Evolutionary conservation across 345 rosid species (phyloP).

Genomic region (Hirschfeldia incana): DNA sequence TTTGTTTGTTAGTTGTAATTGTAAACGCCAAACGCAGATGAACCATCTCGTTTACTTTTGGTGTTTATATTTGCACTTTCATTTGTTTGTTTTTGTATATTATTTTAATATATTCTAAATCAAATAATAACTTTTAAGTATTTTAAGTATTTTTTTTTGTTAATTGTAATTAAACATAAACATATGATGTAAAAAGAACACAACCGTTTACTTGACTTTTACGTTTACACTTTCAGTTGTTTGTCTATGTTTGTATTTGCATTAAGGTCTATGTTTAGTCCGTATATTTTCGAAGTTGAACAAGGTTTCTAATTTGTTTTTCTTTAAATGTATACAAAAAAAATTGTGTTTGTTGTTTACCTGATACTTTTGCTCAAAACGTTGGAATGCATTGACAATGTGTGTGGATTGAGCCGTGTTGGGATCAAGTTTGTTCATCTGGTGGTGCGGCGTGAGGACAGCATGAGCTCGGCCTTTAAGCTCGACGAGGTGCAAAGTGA

Average conservation of each 20-base stretch:
- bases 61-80: background rate
- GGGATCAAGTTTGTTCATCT: slow-evolving; percentile 40
- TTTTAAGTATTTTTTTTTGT: background rate
- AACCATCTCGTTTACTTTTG: background rate
- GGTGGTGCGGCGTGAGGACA: slow-evolving; percentile 38
- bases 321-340: background rate
- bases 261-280: background rate
- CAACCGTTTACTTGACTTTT: background rate
- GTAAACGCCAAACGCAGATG: background rate
- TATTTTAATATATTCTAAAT: too few species aligned
- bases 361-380: slow-evolving; percentile 41
- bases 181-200: background rate
- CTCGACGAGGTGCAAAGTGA: slow-evolving; percentile 35
- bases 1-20: background rate
- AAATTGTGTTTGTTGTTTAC: background rate
- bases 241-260: background rate
- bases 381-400: slow-evolving; percentile 46
- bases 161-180: background rate
- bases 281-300: background rate
- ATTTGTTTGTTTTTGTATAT: background rate
- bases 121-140: too few species aligned
- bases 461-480: slow-evolving; percentile 43
- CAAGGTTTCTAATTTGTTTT: background rate
- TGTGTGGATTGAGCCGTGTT: slow-evolving; percentile 34
- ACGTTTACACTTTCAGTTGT: background rate